Conservation (phyloP, 73 alveolate species). For the Durusdinium trenchii region DNA sequence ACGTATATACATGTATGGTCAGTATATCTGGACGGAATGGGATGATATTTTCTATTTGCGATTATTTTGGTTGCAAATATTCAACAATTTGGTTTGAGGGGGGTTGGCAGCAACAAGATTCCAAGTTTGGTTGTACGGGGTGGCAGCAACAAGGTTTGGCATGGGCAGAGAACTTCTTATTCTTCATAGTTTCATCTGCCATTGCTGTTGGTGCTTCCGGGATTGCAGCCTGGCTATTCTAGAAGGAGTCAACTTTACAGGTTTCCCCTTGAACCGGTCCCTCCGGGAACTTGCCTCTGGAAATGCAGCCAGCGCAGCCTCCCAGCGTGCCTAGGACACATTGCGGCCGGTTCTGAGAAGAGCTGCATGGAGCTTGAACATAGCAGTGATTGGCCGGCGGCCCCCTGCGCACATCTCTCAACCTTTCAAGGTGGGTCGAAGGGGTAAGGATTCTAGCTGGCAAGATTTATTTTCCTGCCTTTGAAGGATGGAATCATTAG, state of each 20-base stretch:
- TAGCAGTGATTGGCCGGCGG: neutral
- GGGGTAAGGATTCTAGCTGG: too few species aligned
- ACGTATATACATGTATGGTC: too few species aligned
- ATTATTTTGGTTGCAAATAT: too few species aligned
- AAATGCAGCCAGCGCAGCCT: too few species aligned
- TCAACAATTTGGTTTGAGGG: neutral
- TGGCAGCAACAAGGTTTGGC: too few species aligned
- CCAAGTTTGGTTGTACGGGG: too few species aligned
- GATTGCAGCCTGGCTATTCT: neutral
- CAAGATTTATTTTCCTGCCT: too few species aligned
- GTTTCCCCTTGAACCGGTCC: too few species aligned
- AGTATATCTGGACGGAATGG: too few species aligned
- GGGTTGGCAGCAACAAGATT: neutral
- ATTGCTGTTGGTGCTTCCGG: slow-evolving; percentile 24
- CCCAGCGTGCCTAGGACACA: neutral
- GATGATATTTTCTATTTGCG: too few species aligned
- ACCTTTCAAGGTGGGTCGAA: neutral
- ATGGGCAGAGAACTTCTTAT: neutral
- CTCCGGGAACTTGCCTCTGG: too few species aligned
- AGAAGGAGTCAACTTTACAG: too few species aligned
- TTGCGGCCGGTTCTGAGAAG: neutral
- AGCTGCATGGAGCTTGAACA: neutral
- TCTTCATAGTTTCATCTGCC: slow-evolving; percentile 1
- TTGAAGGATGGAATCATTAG: neutral
- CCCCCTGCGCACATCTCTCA: neutral